These are phyloP conservation scores for Claviceps maximensis DNA, from an alignment of 2,329 filamentous ascomycete species.

Conservation along the genomic window DNA sequence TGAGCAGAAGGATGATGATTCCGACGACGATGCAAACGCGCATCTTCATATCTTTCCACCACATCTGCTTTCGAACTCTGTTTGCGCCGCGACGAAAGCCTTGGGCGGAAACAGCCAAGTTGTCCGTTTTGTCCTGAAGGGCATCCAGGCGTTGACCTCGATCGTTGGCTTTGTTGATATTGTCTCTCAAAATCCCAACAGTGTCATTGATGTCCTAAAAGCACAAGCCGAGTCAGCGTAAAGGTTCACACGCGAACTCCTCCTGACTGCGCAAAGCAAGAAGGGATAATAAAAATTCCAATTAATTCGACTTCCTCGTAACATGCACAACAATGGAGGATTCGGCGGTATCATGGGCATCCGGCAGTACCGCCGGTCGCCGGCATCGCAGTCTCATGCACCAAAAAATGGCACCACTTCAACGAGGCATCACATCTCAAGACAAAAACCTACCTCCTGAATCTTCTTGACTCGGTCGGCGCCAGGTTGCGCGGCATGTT, in stretches of 20 bases:
- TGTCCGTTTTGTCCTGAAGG: slow-evolving; percentile 88
- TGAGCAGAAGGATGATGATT: slow-evolving; percentile 77
- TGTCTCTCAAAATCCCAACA: slow-evolving; percentile 88
- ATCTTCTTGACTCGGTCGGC: slow-evolving; percentile 4
- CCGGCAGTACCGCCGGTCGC: too few relatives aligned
- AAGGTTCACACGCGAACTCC: not conserved
- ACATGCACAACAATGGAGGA: not conserved
- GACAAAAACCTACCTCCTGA: slow-evolving; percentile 2
- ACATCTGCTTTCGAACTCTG: slow-evolving; percentile 94
- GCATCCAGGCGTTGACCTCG: slow-evolving; percentile 81
- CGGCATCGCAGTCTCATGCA: not conserved
- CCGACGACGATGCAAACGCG: slow-evolving; percentile 88
- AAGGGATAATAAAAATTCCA: not conserved
- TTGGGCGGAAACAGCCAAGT: slow-evolving; percentile 82
- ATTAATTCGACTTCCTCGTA: not conserved
- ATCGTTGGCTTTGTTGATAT: slow-evolving; percentile 92
- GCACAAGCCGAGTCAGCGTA: slow-evolving; percentile 8
- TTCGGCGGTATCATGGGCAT: not conserved
- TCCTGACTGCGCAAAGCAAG: not conserved
- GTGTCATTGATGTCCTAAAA: slow-evolving; percentile 91
- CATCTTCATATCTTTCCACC: slow-evolving; percentile 99
- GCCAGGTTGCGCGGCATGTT: not conserved
- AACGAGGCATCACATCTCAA: not conserved
- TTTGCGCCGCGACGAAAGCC: slow-evolving; percentile 95
- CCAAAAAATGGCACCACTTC: not conserved